Conservation (phyloP, 2,329 filamentous ascomycete species). For the Eurotiales sp. region DNA sequence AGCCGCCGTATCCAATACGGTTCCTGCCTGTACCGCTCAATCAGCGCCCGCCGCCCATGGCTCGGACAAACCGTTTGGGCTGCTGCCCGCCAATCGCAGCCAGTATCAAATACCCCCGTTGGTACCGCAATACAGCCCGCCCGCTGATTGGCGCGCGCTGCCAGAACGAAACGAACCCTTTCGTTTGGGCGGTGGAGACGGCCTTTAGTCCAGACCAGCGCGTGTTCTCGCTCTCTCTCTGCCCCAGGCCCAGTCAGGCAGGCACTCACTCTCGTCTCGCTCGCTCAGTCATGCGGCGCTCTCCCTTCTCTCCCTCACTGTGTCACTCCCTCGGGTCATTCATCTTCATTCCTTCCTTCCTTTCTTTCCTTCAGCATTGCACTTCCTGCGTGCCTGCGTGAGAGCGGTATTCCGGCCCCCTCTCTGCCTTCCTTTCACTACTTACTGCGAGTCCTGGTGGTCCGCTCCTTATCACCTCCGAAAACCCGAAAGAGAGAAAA, state of each 20-base stretch:
- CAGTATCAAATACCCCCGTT: not conserved
- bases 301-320: conserved; percentile 15
- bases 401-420: conserved; percentile 7
- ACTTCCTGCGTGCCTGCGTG: conserved; percentile 1
- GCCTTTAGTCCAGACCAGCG: conserved; percentile 2
- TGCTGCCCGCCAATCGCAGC: not conserved
- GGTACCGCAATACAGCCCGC: not conserved
- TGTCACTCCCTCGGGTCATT: conserved; percentile 10
- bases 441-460: conserved; percentile 34
- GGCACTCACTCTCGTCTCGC: not conserved
- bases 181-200: conserved; percentile 1
- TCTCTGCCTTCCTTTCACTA: conserved; percentile 16
- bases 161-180: not conserved
- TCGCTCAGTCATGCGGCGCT: conserved; percentile 15
- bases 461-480: conserved; percentile 29
- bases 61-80: not conserved
- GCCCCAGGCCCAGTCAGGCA: not conserved
- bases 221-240: not conserved
- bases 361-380: not conserved
- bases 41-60: not conserved
- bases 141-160: not conserved
- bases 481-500: not conserved
- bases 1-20: not conserved
- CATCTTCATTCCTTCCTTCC: conserved; percentile 8
- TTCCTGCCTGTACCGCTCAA: not conserved